These are phyloP conservation scores for Neolentinus lepideus DNA, from an alignment of 1,284 basidiomycete genomes.

Conservation along the genomic window DNA sequence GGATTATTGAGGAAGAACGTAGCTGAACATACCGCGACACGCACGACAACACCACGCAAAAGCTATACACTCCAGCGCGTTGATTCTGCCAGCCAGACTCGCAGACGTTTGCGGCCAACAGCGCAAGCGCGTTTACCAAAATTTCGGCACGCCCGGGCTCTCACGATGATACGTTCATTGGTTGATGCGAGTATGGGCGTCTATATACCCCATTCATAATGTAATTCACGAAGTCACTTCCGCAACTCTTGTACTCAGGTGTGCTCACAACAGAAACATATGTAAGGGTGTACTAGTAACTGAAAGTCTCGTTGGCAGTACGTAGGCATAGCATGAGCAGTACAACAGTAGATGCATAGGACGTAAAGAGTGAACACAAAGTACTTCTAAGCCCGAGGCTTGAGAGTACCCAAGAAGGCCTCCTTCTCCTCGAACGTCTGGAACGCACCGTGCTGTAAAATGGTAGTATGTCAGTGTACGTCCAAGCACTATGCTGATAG, in stretches of 20 bases:
- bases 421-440: constrained; percentile 95
- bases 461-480: constrained; percentile 5
- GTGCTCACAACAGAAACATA: constrained; percentile 1
- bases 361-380: constrained; percentile 18
- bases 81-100: neutral
- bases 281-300: constrained; percentile 4
- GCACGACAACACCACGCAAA: neutral
- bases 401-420: constrained; percentile 91
- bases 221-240: neutral
- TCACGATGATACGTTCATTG: neutral
- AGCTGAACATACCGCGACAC: neutral
- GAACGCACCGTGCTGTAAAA: constrained; percentile 80
- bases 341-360: constrained; percentile 4
- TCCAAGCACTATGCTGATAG: neutral
- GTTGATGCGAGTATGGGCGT: too few species aligned
- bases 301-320: constrained; percentile 26
- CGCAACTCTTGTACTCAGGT: too few species aligned
- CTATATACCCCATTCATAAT: too few species aligned
- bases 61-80: neutral
- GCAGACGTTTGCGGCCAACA: neutral
- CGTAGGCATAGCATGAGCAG: constrained; percentile 28
- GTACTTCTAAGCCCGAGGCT: constrained; percentile 58
- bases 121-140: neutral
- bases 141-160: neutral
- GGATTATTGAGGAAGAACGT: neutral